Base-by-base conservation (phyloP, 2,329 filamentous ascomycete species). In the Dichotomopilus funicola region DNA sequence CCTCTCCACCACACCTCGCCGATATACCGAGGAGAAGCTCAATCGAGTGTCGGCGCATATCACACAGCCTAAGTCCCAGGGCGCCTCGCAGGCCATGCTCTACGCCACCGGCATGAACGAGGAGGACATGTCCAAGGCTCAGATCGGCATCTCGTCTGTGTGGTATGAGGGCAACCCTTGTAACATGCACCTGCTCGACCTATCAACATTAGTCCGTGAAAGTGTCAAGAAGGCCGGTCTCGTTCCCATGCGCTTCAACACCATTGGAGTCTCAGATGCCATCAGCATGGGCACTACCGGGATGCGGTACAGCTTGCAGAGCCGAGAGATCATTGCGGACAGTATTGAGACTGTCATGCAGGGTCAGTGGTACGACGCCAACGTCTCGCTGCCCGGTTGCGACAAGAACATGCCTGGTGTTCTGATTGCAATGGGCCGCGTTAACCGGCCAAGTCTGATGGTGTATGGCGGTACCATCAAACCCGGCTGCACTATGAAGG, bases 381-480 rank as follows among this genome's bases (percentile, higher is more conserved):
- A 97, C 73, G 88, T 99, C 69, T 95, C 90, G 52, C 88, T 99
- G 66, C 94, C 94, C 11, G 94, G 94, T 49, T 99, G 94, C 74
- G 94, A 99, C 81, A 99, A 99, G 84, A 99, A 99, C 76, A 97
- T 99, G 94, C 91, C 91, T 1, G 89, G 89, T 72, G 89, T 94
- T 10, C 75, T 91, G 65, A 94, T 94, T 67, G 94, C 91, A 55
- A 96, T 96, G 89, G 92, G 91, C 40, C 83, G 94, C 64, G 85
- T 96, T 63, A 97, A 99, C 77, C 80, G 94, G 47, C 94, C 94
- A 35, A 91, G 89, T 65, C 79, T 99, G 69, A 99, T 99, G 94
- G 89, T 99, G 35, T 99, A 99, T 68, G 94, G 94, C 64, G 94
- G 94, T 49, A 91, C 89, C 43, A 99, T 97, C 70, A 86, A 88